phyloP scores from a whole-genome alignment of 73 alveolate species.

The Vitrella brassicaformis region DNA sequence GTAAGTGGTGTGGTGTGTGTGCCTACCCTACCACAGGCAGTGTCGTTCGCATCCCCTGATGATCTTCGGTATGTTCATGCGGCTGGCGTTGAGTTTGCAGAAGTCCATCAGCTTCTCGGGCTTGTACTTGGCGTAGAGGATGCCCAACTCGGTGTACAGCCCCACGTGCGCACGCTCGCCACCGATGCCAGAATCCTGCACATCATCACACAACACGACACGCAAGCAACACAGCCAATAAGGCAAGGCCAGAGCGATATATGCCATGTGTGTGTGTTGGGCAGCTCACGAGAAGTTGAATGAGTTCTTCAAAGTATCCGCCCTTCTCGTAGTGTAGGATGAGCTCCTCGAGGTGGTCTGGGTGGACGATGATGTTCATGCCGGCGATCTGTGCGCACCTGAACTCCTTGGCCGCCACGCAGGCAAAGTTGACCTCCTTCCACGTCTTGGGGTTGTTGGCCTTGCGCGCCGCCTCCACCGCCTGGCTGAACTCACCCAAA shows the following conservation, averaged over 20 bases:
- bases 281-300: slow-evolving; percentile 39
- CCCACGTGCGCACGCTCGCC: slow-evolving; percentile 78
- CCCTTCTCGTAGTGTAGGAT: slow-evolving; percentile 46
- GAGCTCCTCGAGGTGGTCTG: slow-evolving; percentile 60
- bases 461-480: slow-evolving; percentile 64
- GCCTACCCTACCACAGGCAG: slow-evolving; percentile 52
- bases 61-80: slow-evolving; percentile 82
- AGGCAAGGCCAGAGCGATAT: neutral
- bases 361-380: slow-evolving; percentile 56
- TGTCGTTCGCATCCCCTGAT: slow-evolving; percentile 80
- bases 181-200: slow-evolving; percentile 43
- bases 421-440: slow-evolving; percentile 60
- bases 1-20: neutral
- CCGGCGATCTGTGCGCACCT: slow-evolving; percentile 63
- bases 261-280: neutral
- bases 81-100: slow-evolving; percentile 69
- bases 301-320: slow-evolving; percentile 50
- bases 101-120: slow-evolving; percentile 86
- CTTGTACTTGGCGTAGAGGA: slow-evolving; percentile 77
- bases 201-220: neutral
- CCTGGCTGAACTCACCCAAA: slow-evolving; percentile 60
- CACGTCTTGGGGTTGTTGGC: slow-evolving; percentile 60
- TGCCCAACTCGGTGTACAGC: slow-evolving; percentile 88
- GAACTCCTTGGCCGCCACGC: slow-evolving; percentile 63
- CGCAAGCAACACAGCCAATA: no score